Percentiles rank a stretch among this genome's conserved stretches.
Conservation (phyloP, 2,329 filamentous ascomycete genomes). For the Sarocladiaceae sp. region DNA sequence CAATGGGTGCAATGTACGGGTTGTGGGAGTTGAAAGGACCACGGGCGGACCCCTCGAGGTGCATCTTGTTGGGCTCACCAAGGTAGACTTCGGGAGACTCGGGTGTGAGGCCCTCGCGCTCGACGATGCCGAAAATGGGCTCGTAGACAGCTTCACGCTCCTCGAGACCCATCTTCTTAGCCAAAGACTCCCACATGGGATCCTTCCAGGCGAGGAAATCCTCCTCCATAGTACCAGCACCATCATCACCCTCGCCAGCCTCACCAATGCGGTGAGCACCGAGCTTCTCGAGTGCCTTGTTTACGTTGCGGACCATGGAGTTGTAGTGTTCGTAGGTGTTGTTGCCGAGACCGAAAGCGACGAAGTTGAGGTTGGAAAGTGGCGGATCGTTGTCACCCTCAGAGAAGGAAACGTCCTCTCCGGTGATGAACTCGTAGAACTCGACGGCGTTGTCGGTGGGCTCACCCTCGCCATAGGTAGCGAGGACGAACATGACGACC, state of each 20-base stretch:
- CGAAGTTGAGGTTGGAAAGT: conserved; percentile 81
- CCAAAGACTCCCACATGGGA: conserved; percentile 90
- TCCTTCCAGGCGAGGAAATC: conserved; percentile 99
- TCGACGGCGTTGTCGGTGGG: conserved; percentile 98
- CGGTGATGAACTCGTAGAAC: conserved; percentile 93
- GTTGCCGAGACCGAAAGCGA: conserved; percentile 94
- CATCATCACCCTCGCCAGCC: conserved; percentile 94
- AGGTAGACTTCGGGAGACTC: conserved; percentile 84
- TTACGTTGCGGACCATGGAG: conserved; percentile 91
- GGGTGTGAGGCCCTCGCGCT: conserved; percentile 67
- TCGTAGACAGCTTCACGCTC: conserved; percentile 97
- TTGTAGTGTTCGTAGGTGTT: conserved; percentile 99
- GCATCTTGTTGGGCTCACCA: conserved; percentile 93
- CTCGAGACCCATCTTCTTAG: conserved; percentile 80
- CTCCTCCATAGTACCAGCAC: conserved; percentile 98
- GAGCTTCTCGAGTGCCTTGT: conserved; percentile 74
- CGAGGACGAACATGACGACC: conserved; percentile 89
- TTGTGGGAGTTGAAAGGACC: conserved; percentile 96
- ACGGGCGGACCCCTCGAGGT: conserved; percentile 78
- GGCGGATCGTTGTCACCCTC: conserved; percentile 64
- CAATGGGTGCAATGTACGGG: conserved; percentile 92
- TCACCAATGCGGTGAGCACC: conserved; percentile 81
- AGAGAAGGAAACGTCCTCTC: conserved; percentile 77
- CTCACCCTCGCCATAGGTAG: conserved; percentile 97
- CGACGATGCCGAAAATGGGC: conserved; percentile 78